Evolutionary conservation across 768 basidiomycete species (phyloP).

Genomic region (Brasilioporus rufonigricans): DNA sequence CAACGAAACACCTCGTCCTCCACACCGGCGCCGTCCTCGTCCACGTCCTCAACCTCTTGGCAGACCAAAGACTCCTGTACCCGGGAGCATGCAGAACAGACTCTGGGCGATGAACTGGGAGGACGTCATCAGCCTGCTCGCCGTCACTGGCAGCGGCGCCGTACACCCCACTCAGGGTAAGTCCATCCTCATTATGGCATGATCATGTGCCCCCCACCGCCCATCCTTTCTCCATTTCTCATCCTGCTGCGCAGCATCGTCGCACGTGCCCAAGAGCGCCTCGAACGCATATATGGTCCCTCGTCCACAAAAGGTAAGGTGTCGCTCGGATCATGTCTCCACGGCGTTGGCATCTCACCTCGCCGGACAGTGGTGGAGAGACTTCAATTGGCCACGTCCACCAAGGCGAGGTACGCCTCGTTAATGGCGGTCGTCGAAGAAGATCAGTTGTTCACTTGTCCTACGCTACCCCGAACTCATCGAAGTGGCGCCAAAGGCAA

Average conservation of each 20-base stretch:
- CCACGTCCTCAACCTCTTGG: slow-evolving; percentile 51
- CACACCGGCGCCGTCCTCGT: slow-evolving; percentile 47
- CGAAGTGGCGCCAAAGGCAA: slow-evolving; percentile 11
- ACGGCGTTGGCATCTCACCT: slow-evolving; percentile 4
- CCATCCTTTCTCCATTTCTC: not conserved
- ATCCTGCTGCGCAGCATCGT: slow-evolving; percentile 17
- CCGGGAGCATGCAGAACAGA: slow-evolving; percentile 64
- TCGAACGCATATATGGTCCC: slow-evolving; percentile 30
- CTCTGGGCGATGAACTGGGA: slow-evolving; percentile 63
- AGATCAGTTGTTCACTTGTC: slow-evolving; percentile 17
- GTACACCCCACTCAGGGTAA: slow-evolving; percentile 31
- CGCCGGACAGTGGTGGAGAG: slow-evolving; percentile 15
- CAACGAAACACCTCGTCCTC: slow-evolving; percentile 38
- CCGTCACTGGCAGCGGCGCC: slow-evolving; percentile 39
- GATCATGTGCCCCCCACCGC: not conserved
- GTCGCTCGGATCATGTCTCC: not conserved
- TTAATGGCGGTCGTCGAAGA: slow-evolving; percentile 1
- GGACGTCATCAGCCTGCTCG: slow-evolving; percentile 53
- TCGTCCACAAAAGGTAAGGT: slow-evolving; percentile 17
- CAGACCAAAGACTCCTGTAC: slow-evolving; percentile 53
- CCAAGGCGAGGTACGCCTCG: slow-evolving; percentile 11
- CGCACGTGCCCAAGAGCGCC: slow-evolving; percentile 26
- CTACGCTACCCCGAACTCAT: slow-evolving; percentile 9
- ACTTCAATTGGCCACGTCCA: slow-evolving; percentile 13
- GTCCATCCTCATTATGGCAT: not conserved